Evolutionary conservation across 169 alveolate genomes (phyloP).

Genomic region (Eimeria necatrix): DNA sequence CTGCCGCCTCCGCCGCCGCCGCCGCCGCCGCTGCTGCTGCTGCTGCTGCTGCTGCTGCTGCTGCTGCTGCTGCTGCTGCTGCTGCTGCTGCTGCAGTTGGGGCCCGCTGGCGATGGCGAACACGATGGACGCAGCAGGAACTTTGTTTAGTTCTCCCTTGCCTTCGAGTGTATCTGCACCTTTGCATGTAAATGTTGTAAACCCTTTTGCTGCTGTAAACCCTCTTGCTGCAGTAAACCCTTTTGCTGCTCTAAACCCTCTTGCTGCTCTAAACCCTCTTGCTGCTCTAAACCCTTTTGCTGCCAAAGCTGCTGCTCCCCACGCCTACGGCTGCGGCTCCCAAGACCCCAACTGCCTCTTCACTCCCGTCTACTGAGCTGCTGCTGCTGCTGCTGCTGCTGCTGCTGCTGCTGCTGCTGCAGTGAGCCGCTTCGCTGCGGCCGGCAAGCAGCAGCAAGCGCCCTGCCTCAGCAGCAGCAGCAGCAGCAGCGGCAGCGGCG

Average conservation of each 20-base stretch:
- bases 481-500: background rate
- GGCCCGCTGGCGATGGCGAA: background rate
- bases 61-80: no score
- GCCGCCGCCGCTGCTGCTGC: no score
- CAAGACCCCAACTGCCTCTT: background rate
- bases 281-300: background rate
- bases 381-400: background rate
- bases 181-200: background rate
- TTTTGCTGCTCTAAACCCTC: no score
- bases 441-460: background rate
- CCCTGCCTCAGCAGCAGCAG: no score
- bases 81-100: conserved; percentile 19
- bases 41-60: no score
- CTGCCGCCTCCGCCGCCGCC: no score
- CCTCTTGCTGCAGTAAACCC: background rate
- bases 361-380: background rate
- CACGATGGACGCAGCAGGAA: background rate
- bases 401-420: background rate
- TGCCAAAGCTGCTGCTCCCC: background rate
- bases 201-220: background rate
- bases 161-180: background rate
- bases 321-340: background rate
- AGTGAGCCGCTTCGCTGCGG: background rate
- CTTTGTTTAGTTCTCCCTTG: background rate
- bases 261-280: background rate